These are phyloP conservation scores for Hypoxylon cercidicola DNA, from an alignment of 495 filamentous ascomycete genomes.

Conservation along the genomic window DNA sequence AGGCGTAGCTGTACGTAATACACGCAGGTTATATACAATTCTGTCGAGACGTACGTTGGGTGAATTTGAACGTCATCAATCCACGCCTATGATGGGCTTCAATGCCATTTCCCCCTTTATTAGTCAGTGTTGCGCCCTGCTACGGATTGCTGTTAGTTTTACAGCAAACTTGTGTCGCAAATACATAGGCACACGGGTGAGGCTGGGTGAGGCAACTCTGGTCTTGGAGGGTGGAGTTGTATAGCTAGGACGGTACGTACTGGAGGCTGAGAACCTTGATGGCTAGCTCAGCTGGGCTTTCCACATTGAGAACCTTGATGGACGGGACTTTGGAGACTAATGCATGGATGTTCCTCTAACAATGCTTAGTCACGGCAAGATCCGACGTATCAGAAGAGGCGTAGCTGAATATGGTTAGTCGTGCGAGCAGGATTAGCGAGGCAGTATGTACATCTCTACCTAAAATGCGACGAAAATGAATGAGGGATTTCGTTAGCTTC, in stretches of 20 bases:
- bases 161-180: not conserved
- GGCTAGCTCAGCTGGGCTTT: slow-evolving; percentile 28
- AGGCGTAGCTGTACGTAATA: not conserved
- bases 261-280: slow-evolving; percentile 47
- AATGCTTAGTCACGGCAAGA: slow-evolving; percentile 18
- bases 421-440: slow-evolving; percentile 1
- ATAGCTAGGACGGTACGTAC: slow-evolving; percentile 27
- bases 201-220: not conserved
- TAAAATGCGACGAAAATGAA: not conserved
- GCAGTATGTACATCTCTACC: not conserved
- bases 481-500: not conserved
- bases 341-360: slow-evolving; percentile 8
- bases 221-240: not conserved
- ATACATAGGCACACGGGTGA: not conserved
- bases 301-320: slow-evolving; percentile 43
- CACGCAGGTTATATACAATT: too few relatives aligned
- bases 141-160: not conserved
- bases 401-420: slow-evolving; percentile 15
- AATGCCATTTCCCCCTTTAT: too few relatives aligned
- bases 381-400: slow-evolving; percentile 32
- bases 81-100: not conserved
- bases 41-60: too few relatives aligned
- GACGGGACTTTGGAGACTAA: slow-evolving; percentile 14
- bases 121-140: too few relatives aligned
- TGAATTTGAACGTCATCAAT: too few relatives aligned